Evolutionary conservation across 164 flowering plant species (phyloP), one percentile per base, ranked within the genome.

Genomic region (Platanus orientalis): DNA sequence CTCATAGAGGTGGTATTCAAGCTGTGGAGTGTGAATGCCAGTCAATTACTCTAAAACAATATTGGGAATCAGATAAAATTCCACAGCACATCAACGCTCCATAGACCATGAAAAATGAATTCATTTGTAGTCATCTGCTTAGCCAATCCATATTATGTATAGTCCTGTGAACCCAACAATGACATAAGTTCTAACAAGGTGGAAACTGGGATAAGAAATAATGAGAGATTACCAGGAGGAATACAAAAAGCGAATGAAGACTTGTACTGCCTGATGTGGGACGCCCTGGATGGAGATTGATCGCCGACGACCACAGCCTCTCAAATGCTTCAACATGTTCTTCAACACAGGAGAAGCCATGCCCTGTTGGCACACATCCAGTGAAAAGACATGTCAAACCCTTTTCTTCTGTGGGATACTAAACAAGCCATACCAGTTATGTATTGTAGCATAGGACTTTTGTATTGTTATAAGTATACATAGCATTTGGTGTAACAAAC

Each of bases 331-430:
- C 30, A 91, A 39, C 82, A 89, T 81, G 66, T 76, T 74, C 73
- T 64, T 88, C 51, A 91, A 45, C 51, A 84, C 96, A 13, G 90
- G 88, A 69, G 98, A 91, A 59, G 91, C 83, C 74, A 81, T 73
- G 20, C 96, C 93, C 97, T 94, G 85, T 60, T 28, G 49, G 30
- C 20, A 73, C 4, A 60, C 16, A 36, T 36, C 42, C 42, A n/a
- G n/a, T n/a, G n/a, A n/a, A n/a, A n/a, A n/a, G n/a, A n/a, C n/a
- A n/a, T n/a, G n/a, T n/a, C n/a, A n/a, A n/a, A n/a, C n/a, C n/a
- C n/a, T n/a, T n/a, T n/a, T n/a, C n/a, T n/a, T n/a, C n/a, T n/a
- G n/a, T n/a, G n/a, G n/a, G n/a, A n/a, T n/a, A n/a, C n/a, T n/a
- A n/a, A n/a, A n/a, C n/a, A n/a, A n/a, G n/a, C n/a, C n/a, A n/a